Evolutionary conservation across 129 eudicot genomes (phyloP), one percentile per base, ranked within the genome.

Genomic region (Lonicera japonica): DNA sequence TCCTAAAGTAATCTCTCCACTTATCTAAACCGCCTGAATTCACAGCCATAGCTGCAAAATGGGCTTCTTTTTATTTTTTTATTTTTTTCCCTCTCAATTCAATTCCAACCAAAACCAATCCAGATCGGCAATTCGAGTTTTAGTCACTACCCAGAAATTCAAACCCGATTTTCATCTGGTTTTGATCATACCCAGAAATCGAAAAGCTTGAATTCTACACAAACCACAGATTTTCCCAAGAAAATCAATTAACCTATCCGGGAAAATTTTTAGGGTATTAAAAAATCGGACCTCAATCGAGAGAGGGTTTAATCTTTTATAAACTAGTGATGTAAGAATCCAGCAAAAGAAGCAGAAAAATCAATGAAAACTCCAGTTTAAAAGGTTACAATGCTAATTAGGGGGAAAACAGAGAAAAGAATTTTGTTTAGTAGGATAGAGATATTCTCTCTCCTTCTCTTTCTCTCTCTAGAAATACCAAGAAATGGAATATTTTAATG

Each of bases 1-100:
- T 72, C 18, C 78, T 4, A 59, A 92, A 92, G 63, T 80, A 91
- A 17, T 75, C 81, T 72, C 98, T 91, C 96, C 96, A 91, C 60
- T 77, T 63, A 51, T 84, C 90, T 34, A 90, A 66, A 56, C 58
- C 41, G 19, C 48, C 72, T 5, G 85, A 50, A 36, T 82, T 75
- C 21, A 48, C 68, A 64, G 66, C 75, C 77, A 75, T 75, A n/a
- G 18, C 48, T 50, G 59, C 36, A 29, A 29, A 29, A 1, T 29
- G 36, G 36, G 36, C 36, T 29, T 29, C 36, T 29, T 6, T 29
- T 29, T 6, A 29, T n/a, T n/a, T n/a, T n/a, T n/a, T n/a, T n/a
- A n/a, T n/a, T n/a, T n/a, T n/a, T n/a, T n/a, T n/a, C n/a, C n/a
- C n/a, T n/a, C n/a, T n/a, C n/a, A 29, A 29, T 29, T 29, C 36